Evolutionary conservation across 1,284 basidiomycete genomes (phyloP).

Genomic region (Volvariella surrecta): DNA sequence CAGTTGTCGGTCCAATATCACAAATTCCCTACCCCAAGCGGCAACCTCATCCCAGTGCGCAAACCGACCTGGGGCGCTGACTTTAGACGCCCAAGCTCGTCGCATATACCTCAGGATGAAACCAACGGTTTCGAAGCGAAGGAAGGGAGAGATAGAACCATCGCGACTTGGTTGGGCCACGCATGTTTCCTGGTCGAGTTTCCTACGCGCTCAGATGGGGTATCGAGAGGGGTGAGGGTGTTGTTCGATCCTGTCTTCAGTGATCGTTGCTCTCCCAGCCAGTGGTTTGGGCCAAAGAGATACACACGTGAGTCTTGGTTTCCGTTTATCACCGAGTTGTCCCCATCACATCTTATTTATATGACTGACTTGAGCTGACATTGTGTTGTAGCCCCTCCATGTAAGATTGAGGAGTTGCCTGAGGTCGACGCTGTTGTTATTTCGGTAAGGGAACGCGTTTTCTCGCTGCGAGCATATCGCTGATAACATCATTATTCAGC

Average conservation of each 20-base stretch:
- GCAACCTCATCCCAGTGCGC: neutral
- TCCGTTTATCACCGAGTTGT: neutral
- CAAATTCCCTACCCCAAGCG: conserved; percentile 6
- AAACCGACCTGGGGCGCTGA: neutral
- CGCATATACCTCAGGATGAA: conserved; percentile 30
- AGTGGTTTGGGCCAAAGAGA: conserved; percentile 46
- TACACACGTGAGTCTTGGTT: conserved; percentile 35
- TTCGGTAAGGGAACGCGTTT: conserved; percentile 26
- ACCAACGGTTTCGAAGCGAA: conserved; percentile 6
- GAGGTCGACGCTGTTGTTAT: conserved; percentile 59
- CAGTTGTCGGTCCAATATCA: neutral
- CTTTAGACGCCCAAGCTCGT: conserved; percentile 11
- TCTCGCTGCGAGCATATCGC: neutral
- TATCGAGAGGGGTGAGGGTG: conserved; percentile 48
- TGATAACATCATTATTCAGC: conserved; percentile 22
- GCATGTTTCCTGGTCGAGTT: conserved; percentile 68
- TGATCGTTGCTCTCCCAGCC: conserved; percentile 49
- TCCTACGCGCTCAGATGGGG: conserved; percentile 26
- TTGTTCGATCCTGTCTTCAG: conserved; percentile 69
- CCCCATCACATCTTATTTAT: neutral
- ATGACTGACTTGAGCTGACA: neutral
- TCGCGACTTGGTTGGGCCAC: conserved; percentile 69
- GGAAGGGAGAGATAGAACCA: conserved; percentile 32
- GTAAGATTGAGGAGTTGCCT: conserved; percentile 50
- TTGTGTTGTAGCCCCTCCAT: conserved; percentile 38